Conservation (phyloP, 2,329 filamentous ascomycete genomes). For the Claviceps maximensis region DNA sequence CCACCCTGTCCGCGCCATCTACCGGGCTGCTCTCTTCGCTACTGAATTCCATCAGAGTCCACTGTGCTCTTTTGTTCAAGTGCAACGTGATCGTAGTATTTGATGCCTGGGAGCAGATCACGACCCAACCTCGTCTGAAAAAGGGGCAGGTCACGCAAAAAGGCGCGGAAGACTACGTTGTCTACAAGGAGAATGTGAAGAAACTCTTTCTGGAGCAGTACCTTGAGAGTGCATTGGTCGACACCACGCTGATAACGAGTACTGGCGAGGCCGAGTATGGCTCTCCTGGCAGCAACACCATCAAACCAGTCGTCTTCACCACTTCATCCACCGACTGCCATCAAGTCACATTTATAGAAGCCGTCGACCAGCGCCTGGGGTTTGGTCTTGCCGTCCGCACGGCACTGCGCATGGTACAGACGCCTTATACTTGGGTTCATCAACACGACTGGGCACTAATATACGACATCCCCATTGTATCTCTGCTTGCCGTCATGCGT, state of each 20-base stretch:
- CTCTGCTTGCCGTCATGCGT: constrained; percentile 34
- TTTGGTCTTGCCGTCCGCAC: constrained; percentile 42
- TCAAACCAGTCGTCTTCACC: constrained; percentile 6
- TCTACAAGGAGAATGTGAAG: constrained; percentile 36
- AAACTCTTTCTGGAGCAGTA: constrained; percentile 18
- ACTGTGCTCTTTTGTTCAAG: constrained; percentile 27
- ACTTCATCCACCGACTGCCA: constrained; percentile 17
- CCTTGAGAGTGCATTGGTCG: background rate
- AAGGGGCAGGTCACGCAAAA: constrained; percentile 37
- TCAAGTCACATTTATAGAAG: constrained; percentile 37
- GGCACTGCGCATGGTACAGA: constrained; percentile 31
- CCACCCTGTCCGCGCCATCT: constrained; percentile 39
- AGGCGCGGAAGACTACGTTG: constrained; percentile 24
- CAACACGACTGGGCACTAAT: constrained; percentile 43
- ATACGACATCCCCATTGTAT: constrained; percentile 28
- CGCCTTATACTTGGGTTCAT: constrained; percentile 43
- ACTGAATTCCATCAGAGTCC: constrained; percentile 28
- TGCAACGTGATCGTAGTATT: constrained; percentile 38
- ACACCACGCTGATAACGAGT: constrained; percentile 4
- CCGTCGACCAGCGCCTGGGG: constrained; percentile 28
- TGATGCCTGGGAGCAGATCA: constrained; percentile 37
- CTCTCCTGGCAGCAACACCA: constrained; percentile 22
- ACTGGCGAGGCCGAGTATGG: constrained; percentile 34
- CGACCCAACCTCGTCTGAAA: constrained; percentile 31
- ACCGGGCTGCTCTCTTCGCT: constrained; percentile 37